Conservation (phyloP, 2,329 filamentous ascomycete genomes). For the Paramyrothecium roridum region DNA sequence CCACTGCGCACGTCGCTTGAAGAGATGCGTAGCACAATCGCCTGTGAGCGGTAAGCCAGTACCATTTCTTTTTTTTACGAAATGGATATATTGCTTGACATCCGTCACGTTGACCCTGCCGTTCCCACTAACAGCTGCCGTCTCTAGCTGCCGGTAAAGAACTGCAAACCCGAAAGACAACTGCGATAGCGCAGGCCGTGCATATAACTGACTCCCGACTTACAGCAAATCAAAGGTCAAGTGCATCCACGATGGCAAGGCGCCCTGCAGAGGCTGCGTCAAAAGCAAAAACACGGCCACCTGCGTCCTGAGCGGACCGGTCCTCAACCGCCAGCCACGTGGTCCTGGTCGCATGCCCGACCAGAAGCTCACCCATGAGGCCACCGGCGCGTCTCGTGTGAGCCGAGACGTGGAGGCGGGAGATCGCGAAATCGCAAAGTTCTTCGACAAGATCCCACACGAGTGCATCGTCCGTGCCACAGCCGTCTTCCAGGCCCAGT, state of each 20-base stretch:
- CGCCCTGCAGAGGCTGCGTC: conserved; percentile 17
- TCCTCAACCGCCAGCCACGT: background rate
- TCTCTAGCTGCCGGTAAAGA: conserved; percentile 16
- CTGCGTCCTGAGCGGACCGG: conserved; percentile 14
- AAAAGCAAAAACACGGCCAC: conserved; percentile 11
- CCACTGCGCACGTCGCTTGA: background rate
- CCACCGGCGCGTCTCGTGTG: background rate
- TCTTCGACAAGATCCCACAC: conserved; percentile 6
- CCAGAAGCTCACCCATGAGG: conserved; percentile 8
- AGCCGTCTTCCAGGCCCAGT: conserved; percentile 14
- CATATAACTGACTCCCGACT: background rate
- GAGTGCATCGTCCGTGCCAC: conserved; percentile 7
- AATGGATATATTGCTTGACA: too few relatives aligned
- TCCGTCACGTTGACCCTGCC: too few relatives aligned
- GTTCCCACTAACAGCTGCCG: rapidly evolving
- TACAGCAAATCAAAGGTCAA: conserved; percentile 19
- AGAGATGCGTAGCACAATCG: conserved; percentile 17
- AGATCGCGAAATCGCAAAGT: conserved; percentile 5
- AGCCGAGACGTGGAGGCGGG: background rate
- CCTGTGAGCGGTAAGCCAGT: conserved; percentile 16
- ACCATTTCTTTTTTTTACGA: background rate
- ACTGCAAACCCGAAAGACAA: background rate
- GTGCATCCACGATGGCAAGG: conserved; percentile 16
- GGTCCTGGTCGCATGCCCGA: background rate
- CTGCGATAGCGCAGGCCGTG: background rate